Percentiles rank a stretch among this genome's conserved stretches.
These are phyloP conservation scores for Nemania serpens DNA, from an alignment of 2,329 filamentous ascomycete genomes.

Conservation along the genomic window DNA sequence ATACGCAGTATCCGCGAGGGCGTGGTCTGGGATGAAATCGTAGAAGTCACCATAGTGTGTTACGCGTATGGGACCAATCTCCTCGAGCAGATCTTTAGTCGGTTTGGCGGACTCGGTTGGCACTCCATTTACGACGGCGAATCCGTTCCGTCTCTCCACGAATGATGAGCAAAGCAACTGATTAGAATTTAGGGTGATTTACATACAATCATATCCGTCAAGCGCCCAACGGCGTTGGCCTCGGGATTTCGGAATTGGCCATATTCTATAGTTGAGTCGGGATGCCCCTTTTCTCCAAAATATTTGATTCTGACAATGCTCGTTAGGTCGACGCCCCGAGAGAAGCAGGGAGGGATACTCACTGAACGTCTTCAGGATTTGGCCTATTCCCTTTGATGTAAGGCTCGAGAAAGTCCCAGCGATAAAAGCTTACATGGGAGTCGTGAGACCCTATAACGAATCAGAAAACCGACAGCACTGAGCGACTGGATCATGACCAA, in stretches of 20 bases:
- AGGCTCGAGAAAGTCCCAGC: slow-evolving; percentile 63
- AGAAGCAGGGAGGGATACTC: slow-evolving; percentile 21
- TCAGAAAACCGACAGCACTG: slow-evolving; percentile 15
- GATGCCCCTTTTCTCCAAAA: slow-evolving; percentile 40
- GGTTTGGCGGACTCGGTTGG: slow-evolving; percentile 68
- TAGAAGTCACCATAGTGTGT: slow-evolving; percentile 85
- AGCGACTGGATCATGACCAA: slow-evolving; percentile 35
- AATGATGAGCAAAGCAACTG: slow-evolving; percentile 23
- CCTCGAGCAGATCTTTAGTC: slow-evolving; percentile 75
- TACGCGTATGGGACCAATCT: slow-evolving; percentile 82
- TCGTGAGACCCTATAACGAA: slow-evolving; percentile 59
- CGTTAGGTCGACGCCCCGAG: background rate
- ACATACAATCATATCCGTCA: slow-evolving; percentile 66
- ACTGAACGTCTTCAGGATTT: slow-evolving; percentile 43
- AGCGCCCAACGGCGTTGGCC: slow-evolving; percentile 59
- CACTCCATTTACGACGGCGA: slow-evolving; percentile 75
- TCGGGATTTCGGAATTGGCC: slow-evolving; percentile 61
- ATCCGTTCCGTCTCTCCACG: slow-evolving; percentile 67
- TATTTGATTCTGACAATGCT: slow-evolving; percentile 28
- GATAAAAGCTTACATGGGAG: slow-evolving; percentile 69
- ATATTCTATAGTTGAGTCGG: slow-evolving; percentile 55
- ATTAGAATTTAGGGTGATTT: background rate
- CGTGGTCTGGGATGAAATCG: slow-evolving; percentile 88
- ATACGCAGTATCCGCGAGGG: slow-evolving; percentile 89
- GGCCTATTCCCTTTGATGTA: slow-evolving; percentile 47